A percentile compares a stretch with the other conserved stretches of the same genome.
Evolutionary conservation across 2,329 filamentous ascomycete genomes (phyloP).

Genomic region (Alternaria sp.): DNA sequence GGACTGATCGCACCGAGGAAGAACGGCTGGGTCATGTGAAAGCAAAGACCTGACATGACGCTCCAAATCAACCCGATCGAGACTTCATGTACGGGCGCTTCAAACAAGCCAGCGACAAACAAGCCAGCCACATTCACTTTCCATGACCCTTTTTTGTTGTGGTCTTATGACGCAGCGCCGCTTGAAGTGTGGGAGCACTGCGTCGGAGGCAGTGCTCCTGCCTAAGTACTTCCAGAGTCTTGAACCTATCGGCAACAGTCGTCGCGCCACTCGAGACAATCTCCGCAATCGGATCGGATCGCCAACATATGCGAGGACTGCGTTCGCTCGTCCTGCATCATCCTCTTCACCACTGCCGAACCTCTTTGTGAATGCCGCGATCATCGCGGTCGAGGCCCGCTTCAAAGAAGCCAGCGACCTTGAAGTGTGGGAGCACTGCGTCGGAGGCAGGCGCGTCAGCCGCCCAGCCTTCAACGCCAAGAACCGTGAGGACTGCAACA

Average conservation of each 20-base stretch:
- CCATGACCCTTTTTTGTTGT: too few relatives aligned
- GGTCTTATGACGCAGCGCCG: too few relatives aligned
- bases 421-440: not conserved
- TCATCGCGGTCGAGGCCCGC: not conserved
- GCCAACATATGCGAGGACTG: not conserved
- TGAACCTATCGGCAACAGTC: conserved; percentile 19
- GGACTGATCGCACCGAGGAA: not conserved
- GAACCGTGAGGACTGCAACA: not conserved
- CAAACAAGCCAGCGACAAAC: too few relatives aligned
- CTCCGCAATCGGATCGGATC: conserved; percentile 42
- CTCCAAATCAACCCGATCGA: too few relatives aligned
- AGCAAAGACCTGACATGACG: not conserved
- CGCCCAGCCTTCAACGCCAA: not conserved
- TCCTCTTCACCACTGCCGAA: not conserved
- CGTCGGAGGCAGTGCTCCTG: not conserved
- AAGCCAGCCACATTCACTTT: too few relatives aligned
- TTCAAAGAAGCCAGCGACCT: not conserved
- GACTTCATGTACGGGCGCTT: too few relatives aligned
- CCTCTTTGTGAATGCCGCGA: not conserved
- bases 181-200: not conserved
- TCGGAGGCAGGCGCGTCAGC: not conserved
- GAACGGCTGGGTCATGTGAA: not conserved
- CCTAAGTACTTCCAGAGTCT: conserved; percentile 37
- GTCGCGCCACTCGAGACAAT: conserved; percentile 16
- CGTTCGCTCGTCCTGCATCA: not conserved